Evolutionary conservation across 768 basidiomycete species (phyloP).

Genomic region (Phallus indusiatus): DNA sequence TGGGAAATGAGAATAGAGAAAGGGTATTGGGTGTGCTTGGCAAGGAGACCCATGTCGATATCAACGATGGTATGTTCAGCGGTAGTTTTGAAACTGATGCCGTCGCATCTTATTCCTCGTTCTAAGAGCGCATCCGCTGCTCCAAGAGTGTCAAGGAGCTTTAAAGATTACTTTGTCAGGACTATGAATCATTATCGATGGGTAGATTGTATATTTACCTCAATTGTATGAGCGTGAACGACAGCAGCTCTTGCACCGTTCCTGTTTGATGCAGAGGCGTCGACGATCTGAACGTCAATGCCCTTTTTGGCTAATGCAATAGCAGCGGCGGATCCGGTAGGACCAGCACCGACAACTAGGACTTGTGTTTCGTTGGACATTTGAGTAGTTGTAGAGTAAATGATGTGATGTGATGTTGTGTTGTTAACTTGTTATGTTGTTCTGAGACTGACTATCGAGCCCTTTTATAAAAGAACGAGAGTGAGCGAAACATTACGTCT

Average conservation of each 20-base stretch:
- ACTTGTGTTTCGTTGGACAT: slow-evolving; percentile 26
- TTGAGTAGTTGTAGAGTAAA: neutral
- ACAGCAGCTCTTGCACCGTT: slow-evolving; percentile 33
- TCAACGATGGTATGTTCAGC: slow-evolving; percentile 10
- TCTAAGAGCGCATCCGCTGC: slow-evolving; percentile 31
- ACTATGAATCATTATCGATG: neutral
- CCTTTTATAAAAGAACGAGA: too few species aligned
- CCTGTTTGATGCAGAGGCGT: neutral
- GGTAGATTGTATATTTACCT: slow-evolving; percentile 25
- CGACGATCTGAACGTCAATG: slow-evolving; percentile 6
- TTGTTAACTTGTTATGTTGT: too few species aligned
- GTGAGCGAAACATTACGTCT: too few species aligned
- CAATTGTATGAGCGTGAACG: slow-evolving; percentile 44
- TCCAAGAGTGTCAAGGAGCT: slow-evolving; percentile 37
- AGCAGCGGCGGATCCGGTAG: slow-evolving; percentile 7
- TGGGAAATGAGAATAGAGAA: slow-evolving; percentile 36
- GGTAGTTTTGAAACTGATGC: neutral
- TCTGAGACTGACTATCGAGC: too few species aligned
- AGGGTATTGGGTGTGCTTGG: slow-evolving; percentile 28
- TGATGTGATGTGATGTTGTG: too few species aligned
- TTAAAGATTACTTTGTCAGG: slow-evolving; percentile 25
- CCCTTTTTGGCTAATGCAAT: slow-evolving; percentile 20
- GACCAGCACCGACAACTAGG: slow-evolving; percentile 24
- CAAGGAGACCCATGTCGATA: slow-evolving; percentile 25
- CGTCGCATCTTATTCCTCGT: slow-evolving; percentile 11